These are phyloP conservation scores for Pseudogymnoascus sp. DNA, from an alignment of 2,329 filamentous ascomycete species.

Conservation along the genomic window DNA sequence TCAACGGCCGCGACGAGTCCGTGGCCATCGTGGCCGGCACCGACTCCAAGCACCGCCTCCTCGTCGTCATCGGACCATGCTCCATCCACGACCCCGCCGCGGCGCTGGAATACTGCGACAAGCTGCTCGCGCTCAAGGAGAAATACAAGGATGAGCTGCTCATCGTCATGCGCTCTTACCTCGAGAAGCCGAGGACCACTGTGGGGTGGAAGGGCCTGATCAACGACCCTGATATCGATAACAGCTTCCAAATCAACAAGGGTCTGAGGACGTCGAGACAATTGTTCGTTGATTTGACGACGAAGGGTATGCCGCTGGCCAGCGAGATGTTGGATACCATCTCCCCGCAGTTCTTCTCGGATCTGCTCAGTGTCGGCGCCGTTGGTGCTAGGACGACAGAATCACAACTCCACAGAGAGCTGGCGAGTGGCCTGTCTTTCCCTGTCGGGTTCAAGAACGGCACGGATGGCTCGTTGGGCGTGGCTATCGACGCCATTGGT, in stretches of 20 bases:
- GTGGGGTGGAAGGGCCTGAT: constrained; percentile 99
- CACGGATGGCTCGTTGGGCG: constrained; percentile 80
- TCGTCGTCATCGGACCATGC: constrained; percentile 88
- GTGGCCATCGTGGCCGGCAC: constrained; percentile 61
- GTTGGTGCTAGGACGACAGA: constrained; percentile 96
- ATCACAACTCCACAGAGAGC: constrained; percentile 87
- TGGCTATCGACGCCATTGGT: constrained; percentile 92
- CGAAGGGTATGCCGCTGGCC: constrained; percentile 84
- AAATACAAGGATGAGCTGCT: constrained; percentile 84
- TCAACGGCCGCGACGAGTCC: constrained; percentile 54
- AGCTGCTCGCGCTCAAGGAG: constrained; percentile 70
- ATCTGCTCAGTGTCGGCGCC: constrained; percentile 85
- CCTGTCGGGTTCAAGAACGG: constrained; percentile 99
- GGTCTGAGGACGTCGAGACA: constrained; percentile 85
- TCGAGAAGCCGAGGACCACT: constrained; percentile 96
- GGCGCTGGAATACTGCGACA: constrained; percentile 86
- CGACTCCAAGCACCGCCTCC: constrained; percentile 48
- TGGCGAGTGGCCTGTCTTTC: constrained; percentile 90
- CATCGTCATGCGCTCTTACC: constrained; percentile 96
- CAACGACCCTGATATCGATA: constrained; percentile 97
- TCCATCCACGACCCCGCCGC: constrained; percentile 92
- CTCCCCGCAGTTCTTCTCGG: constrained; percentile 93
- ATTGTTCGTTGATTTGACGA: constrained; percentile 85
- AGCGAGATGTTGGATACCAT: constrained; percentile 99
- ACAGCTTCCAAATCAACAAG: constrained; percentile 98